phyloP scores from a whole-genome alignment of 1,284 basidiomycete genomes.

The Heterobasidion occidentale region DNA sequence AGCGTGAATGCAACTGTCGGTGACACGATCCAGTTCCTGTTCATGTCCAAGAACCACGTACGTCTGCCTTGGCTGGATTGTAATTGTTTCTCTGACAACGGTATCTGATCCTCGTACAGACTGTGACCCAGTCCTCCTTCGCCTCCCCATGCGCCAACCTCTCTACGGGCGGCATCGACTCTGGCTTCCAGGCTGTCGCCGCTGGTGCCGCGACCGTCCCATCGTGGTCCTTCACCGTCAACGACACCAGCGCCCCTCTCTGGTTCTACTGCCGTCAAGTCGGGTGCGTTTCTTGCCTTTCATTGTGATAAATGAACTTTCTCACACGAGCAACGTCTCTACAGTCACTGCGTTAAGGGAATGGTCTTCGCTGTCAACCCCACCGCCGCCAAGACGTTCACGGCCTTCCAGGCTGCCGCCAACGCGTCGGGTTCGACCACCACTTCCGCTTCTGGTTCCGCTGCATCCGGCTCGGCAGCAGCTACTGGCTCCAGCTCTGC shows the following conservation, averaged over 20 bases:
- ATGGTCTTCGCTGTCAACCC: constrained; percentile 50
- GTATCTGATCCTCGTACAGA: constrained; percentile 19
- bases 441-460: background rate
- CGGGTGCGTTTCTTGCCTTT: constrained; percentile 3
- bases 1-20: constrained; percentile 37
- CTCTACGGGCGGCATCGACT: constrained; percentile 29
- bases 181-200: constrained; percentile 31
- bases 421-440: constrained; percentile 1
- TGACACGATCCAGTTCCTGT: constrained; percentile 47
- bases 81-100: background rate
- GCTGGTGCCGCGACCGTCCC: constrained; percentile 21
- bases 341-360: constrained; percentile 18
- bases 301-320: background rate
- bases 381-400: constrained; percentile 32
- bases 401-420: constrained; percentile 31
- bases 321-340: background rate
- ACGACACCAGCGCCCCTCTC: constrained; percentile 24
- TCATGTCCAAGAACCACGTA: constrained; percentile 31
- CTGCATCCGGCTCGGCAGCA: background rate
- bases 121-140: constrained; percentile 55
- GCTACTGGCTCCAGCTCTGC: background rate
- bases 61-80: background rate
- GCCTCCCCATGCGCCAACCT: constrained; percentile 31
- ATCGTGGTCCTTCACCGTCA: constrained; percentile 27
- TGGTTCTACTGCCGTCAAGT: constrained; percentile 36